Base-by-base conservation (phyloP, 345 rosid genomes). In the Excoecaria agallocha region DNA sequence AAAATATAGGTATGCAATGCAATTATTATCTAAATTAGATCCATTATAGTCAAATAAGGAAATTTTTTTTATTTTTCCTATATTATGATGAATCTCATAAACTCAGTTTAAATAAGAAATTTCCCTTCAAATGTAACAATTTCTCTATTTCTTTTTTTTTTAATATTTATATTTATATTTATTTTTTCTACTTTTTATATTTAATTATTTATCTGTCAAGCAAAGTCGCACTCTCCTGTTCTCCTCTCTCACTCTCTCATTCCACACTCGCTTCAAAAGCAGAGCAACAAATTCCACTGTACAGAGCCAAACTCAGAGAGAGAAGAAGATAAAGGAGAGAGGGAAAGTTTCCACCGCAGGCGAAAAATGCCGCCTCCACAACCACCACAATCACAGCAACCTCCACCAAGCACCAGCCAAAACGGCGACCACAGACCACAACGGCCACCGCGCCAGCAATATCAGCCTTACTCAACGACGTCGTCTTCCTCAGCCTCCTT, bases 401-500 rank as follows among this genome's bases (percentile, higher is more conserved):
- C 16, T 4, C 50, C 20, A 35, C 52, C 50, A 0, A 38, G 39
- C n/a, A n/a, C 68, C 37, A 20, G 24, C 35, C 76, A 49, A 2
- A 73, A 51, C 24, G 75, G 68, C 39, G 52, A 57, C 43, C 71
- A 56, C 57, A 41, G 54, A 15, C 19, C 64, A 30, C 41, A 19
- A 19, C 72, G 35, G 15, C 59, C 61, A 9, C 58, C 68, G 19
- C 58, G 15, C 17, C 80, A 46, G 59, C 69, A 30, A 10, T 74
- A 57, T 10, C 62, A 46, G 6, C 70, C 78, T 0, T 78, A 74
- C 71, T 78, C 81, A 6, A 5, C 66, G 1, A 24, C 45, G 9
- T 48, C 60, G 0, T 60, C 67, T 20, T 71, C 76, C 17, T 83
- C 93, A 0, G 97, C 99, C 37, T 91, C 99, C 46, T 79, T 95